Base-by-base conservation (phyloP, 306 rosid species). In the Prunus salicina region DNA sequence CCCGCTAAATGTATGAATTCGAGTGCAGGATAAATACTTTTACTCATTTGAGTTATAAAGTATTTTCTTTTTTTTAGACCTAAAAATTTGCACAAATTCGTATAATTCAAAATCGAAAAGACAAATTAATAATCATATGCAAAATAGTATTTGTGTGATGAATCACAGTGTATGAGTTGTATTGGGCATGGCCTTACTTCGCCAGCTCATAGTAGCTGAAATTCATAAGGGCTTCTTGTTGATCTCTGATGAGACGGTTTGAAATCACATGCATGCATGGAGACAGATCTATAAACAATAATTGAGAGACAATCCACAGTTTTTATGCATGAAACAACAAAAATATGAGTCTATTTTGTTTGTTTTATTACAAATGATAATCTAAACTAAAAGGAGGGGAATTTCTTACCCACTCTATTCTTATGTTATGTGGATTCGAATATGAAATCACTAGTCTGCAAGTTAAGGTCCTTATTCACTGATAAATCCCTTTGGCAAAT, bases 221-320 rank as follows among this genome's bases (percentile, higher is more conserved):
- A 2, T 53, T 53, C 58, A 19, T 57, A 12, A 22, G 27, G 63
- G 15, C 43, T 38, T 38, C 62, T 71, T 34, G 75, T 8, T 15
- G 15, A 53, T 71, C 15, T 53, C 76, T 57, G 74, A 49, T 69
- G 76, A 38, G 67, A 72, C 53, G 32, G 19, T 55, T 38, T 51
- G 34, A 13, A 22, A 72, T 20, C 76, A 43, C 55, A 57, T 45
- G n/a, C 67, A 24, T 57, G 43, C 32, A 38, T 10, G 5, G 55
- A 72, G 67, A 72, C 56, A 58, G 56, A 72, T 72, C 19, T 64
- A 43, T 58, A 52, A 52, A 53, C 58, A 72, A 72, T 72, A 56
- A 72, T 71, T 72, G 38, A 41, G 34, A 56, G 34, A 72, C 16
- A 10, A 11, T 56, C 56, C 67, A 24, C 16, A 43, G 28, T 41